Percentiles rank a stretch among this genome's conserved stretches.
Evolutionary conservation across 2,329 filamentous ascomycete genomes (phyloP).

Genomic region (Curvularia sp.): DNA sequence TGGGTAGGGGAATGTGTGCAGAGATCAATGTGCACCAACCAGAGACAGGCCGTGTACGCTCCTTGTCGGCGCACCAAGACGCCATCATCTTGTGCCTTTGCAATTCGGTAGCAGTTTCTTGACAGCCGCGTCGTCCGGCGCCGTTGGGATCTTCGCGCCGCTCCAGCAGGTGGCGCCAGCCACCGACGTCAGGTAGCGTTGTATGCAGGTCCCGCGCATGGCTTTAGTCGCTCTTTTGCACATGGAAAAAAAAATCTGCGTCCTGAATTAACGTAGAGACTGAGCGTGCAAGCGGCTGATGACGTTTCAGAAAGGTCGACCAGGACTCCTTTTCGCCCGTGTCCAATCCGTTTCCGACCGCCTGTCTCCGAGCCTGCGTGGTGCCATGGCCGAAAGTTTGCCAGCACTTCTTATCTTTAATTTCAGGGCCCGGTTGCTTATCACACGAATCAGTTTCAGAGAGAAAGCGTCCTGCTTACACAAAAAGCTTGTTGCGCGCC

Average conservation of each 20-base stretch:
- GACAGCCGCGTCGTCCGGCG: slow-evolving; percentile 9
- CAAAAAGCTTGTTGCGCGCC: slow-evolving; percentile 19
- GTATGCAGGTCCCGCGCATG: slow-evolving; percentile 17
- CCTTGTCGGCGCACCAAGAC: slow-evolving; percentile 1
- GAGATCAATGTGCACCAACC: slow-evolving; percentile 9
- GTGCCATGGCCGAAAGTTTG: not conserved
- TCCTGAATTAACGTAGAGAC: slow-evolving; percentile 5
- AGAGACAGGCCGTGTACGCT: slow-evolving; percentile 1
- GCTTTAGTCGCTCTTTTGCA: slow-evolving; percentile 1
- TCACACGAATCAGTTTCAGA: slow-evolving; percentile 20
- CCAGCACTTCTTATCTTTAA: slow-evolving; percentile 12
- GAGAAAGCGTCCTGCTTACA: slow-evolving; percentile 11
- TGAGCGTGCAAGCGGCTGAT: not conserved
- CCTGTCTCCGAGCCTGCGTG: not conserved
- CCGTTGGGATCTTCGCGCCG: slow-evolving; percentile 9
- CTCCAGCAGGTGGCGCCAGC: slow-evolving; percentile 3
- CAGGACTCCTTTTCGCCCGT: not conserved
- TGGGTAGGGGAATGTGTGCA: slow-evolving; percentile 4
- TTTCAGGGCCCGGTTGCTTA: slow-evolving; percentile 18
- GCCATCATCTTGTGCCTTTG: slow-evolving; percentile 7
- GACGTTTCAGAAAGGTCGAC: not conserved
- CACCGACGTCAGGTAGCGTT: slow-evolving; percentile 18
- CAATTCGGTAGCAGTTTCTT: not conserved
- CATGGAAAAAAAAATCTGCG: slow-evolving; percentile 3
- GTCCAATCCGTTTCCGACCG: not conserved